Conservation (phyloP, 768 basidiomycete genomes). For the Hericium erinaceus region DNA sequence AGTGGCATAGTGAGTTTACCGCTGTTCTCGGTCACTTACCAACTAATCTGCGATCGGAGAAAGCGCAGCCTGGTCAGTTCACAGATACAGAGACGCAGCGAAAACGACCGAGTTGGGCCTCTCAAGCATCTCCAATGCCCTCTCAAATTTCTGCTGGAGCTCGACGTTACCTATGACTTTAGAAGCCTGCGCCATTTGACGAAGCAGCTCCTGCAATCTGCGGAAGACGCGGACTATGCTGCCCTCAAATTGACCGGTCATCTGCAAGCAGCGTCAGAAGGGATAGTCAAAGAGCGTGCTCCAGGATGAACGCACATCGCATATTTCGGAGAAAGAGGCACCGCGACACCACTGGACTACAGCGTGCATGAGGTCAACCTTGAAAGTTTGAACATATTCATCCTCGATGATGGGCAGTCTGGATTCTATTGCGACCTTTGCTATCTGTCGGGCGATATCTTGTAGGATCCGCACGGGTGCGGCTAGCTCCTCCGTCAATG, state of each 20-base stretch:
- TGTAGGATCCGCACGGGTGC: conserved; percentile 91
- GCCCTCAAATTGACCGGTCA: conserved; percentile 95
- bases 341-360: conserved; percentile 97
- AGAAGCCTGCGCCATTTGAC: conserved; percentile 93
- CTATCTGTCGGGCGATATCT: conserved; percentile 89
- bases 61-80: too few relatives aligned
- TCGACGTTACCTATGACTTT: conserved; percentile 96
- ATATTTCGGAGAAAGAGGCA: conserved; percentile 90
- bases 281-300: not conserved
- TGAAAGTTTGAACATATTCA: conserved; percentile 94
- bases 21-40: too few relatives aligned
- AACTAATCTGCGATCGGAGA: too few relatives aligned
- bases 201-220: conserved; percentile 83
- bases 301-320: conserved; percentile 54
- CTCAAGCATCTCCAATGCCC: conserved; percentile 86
- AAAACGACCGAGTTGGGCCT: conserved; percentile 91
- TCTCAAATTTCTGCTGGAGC: conserved; percentile 88
- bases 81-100: conserved; percentile 79
- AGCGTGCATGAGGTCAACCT: conserved; percentile 98
- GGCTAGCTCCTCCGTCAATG: conserved; percentile 88
- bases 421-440: conserved; percentile 92
- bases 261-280: conserved; percentile 31
- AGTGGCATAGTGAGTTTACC: too few relatives aligned
- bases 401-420: conserved; percentile 86
- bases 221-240: conserved; percentile 94